Percentiles rank a stretch among this genome's conserved stretches.
These are phyloP conservation scores for Neurospora tetrasperma DNA, from an alignment of 495 filamentous ascomycete genomes.

Conservation along the genomic window DNA sequence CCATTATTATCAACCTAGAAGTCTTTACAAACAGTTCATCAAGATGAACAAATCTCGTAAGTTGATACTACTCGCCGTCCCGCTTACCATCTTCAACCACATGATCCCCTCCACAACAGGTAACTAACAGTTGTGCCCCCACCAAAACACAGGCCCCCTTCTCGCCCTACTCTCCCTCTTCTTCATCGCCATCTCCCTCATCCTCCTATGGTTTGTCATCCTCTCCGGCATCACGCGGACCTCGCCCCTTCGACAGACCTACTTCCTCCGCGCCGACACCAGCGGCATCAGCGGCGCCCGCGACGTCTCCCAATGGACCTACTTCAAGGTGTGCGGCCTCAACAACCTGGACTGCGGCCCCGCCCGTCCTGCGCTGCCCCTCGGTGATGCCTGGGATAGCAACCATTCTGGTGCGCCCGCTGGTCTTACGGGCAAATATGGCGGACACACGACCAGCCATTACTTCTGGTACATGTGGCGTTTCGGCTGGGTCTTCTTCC, in stretches of 20 bases:
- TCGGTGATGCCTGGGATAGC: conserved; percentile 41
- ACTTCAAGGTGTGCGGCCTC: conserved; percentile 57
- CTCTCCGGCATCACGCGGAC: conserved; percentile 53
- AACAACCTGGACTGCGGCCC: conserved; percentile 38
- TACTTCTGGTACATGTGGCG: conserved; percentile 48
- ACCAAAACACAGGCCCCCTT: conserved; percentile 17
- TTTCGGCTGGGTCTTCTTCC: conserved; percentile 63
- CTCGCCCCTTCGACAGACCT: conserved; percentile 61
- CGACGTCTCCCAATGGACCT: conserved; percentile 69
- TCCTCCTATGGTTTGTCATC: conserved; percentile 73
- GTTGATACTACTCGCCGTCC: neutral
- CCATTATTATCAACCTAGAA: neutral
- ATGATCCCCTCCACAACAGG: neutral
- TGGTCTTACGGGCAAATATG: conserved; percentile 33
- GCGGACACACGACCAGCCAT: conserved; percentile 36
- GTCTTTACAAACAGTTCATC: neutral
- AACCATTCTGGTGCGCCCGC: conserved; percentile 29
- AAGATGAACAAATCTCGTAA: conserved; percentile 14
- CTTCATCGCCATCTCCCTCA: conserved; percentile 60
- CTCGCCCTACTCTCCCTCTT: conserved; percentile 51
- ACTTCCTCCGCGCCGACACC: conserved; percentile 72
- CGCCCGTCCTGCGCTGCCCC: conserved; percentile 32
- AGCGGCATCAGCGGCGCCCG: conserved; percentile 55
- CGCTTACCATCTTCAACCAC: neutral
- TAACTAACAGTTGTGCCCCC: neutral